Evolutionary conservation across 352 stramenopile species (phyloP), one percentile per base, ranked within the genome.

Genomic region (Phytopythium cucurbitacearum): DNA sequence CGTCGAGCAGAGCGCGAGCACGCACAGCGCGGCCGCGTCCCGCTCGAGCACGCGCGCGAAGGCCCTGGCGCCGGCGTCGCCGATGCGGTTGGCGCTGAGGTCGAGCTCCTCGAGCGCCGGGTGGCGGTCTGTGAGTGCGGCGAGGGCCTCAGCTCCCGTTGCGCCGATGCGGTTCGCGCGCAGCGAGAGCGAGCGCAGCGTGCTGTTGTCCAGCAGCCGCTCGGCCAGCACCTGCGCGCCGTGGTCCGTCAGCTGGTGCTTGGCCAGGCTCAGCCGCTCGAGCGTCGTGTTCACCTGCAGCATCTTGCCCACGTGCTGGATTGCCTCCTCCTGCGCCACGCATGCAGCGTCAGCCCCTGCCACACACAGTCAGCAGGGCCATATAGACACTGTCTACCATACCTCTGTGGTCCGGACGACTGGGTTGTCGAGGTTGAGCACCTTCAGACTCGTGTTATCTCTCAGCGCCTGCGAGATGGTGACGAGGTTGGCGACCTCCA

Each of bases 301-400:
- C 69, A 85, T 85, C 57, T 88, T 89, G 41, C 75, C 80, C 11
- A 91, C 61, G 45, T 89, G 81, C 59, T 91, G 80, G 16, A 86
- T 67, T 3, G 73, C 66, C 28, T 89, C 80, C 55, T 89, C 78
- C 56, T 28, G 21, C 21, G 21, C 21, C 21, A 28, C 21, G 21
- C 21, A 28, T 2, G 21, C 21, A 28, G 15, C 32, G 35, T 53
- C 16, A 41, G 34, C 7, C 21, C 21, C 21, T 2, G 2, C 21
- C 21, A 28, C 21, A 28, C 21, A 28, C 21, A 28, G 21, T 28
- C 21, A 28, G 21, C 21, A 28, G 2, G 21, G 21, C 21, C 21
- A 28, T 28, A 28, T 28, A 28, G 21, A 28, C 21, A 28, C 21
- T n/a, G 67, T 62, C 51, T 28, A 28, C 21, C 21, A 28, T 28